These are phyloP conservation scores for Citrus maxima DNA, from an alignment of 345 rosid genomes.

Conservation along the genomic window DNA sequence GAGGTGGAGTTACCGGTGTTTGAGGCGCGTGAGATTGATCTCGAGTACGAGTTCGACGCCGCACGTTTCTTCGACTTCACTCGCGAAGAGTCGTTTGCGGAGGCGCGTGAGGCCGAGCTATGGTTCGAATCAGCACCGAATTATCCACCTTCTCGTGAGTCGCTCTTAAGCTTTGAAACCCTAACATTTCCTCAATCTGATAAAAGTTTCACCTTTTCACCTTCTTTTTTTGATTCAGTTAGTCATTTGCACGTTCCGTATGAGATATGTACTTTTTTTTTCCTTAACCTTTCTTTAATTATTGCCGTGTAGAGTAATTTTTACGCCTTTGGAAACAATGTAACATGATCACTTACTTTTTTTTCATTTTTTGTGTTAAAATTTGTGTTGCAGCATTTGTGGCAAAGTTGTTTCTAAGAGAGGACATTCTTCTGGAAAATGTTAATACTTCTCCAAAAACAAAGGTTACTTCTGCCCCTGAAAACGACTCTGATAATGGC, in stretches of 20 bases:
- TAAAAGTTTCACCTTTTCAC: background rate
- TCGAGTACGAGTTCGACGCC: conserved; percentile 91
- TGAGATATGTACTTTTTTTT: background rate
- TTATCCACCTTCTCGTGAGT: conserved; percentile 93
- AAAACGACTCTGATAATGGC: conserved; percentile 15
- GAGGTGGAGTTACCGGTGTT: conserved; percentile 50
- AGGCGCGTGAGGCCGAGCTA: conserved; percentile 60
- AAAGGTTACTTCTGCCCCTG: conserved; percentile 17
- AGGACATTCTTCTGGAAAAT: conserved; percentile 31
- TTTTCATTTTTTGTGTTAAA: background rate
- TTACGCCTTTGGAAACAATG: background rate
- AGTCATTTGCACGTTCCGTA: background rate
- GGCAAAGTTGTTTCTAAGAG: conserved; percentile 45
- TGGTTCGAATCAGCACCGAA: conserved; percentile 80
- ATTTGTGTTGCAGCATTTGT: conserved; percentile 47
- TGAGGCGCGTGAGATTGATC: conserved; percentile 75
- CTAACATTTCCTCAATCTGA: conserved; percentile 10
- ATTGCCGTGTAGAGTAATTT: background rate
- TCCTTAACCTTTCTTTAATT: background rate
- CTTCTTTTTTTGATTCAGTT: background rate
- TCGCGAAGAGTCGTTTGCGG: conserved; percentile 51
- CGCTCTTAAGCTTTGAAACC: conserved; percentile 8
- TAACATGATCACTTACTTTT: background rate
- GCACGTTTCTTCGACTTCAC: conserved; percentile 73
- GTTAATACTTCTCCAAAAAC: conserved; percentile 37